Evolutionary conservation across 345 rosid species (phyloP).

Genomic region (Pelargonium nanum): DNA sequence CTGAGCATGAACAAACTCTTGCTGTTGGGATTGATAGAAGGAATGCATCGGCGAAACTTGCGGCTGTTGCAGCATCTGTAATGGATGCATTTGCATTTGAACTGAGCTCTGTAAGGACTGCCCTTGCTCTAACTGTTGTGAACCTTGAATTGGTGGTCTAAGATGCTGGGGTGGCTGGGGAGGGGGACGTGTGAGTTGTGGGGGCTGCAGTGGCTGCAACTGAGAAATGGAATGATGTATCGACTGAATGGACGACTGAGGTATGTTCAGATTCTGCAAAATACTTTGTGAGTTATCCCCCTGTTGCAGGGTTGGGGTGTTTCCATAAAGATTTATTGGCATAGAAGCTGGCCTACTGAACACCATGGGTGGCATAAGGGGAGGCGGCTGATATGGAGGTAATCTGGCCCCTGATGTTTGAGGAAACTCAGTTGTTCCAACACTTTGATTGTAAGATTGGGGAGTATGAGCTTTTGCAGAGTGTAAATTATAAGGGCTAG

Average conservation of each 20-base stretch:
- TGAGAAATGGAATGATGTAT: conserved; percentile 50
- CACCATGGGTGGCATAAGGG: conserved; percentile 53
- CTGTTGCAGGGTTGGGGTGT: conserved; percentile 44
- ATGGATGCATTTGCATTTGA: conserved; percentile 57
- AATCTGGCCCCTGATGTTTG: conserved; percentile 20
- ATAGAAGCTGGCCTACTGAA: conserved; percentile 57
- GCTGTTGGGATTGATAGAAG: conserved; percentile 65
- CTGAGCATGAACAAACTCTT: conserved; percentile 51
- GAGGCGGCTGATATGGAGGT: conserved; percentile 58
- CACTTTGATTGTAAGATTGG: conserved; percentile 43
- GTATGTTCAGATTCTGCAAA: conserved; percentile 41
- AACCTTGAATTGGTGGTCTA: conserved; percentile 52
- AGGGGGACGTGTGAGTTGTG: conserved; percentile 66
- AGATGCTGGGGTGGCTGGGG: conserved; percentile 79
- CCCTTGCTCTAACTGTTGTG: conserved; percentile 61
- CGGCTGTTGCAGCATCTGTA: conserved; percentile 61
- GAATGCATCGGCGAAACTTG: conserved; percentile 43
- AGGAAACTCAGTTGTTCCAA: conserved; percentile 49
- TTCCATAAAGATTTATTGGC: conserved; percentile 47
- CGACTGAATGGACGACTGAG: conserved; percentile 46
- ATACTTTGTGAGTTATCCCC: conserved; percentile 41
- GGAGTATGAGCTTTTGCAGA: conserved; percentile 47
- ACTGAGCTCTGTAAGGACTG: conserved; percentile 40
- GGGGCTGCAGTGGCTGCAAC: conserved; percentile 69
- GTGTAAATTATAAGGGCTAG: conserved; percentile 54